These are phyloP conservation scores for Trypethelium eluteriae DNA, from an alignment of 495 filamentous ascomycete genomes.

Conservation along the genomic window DNA sequence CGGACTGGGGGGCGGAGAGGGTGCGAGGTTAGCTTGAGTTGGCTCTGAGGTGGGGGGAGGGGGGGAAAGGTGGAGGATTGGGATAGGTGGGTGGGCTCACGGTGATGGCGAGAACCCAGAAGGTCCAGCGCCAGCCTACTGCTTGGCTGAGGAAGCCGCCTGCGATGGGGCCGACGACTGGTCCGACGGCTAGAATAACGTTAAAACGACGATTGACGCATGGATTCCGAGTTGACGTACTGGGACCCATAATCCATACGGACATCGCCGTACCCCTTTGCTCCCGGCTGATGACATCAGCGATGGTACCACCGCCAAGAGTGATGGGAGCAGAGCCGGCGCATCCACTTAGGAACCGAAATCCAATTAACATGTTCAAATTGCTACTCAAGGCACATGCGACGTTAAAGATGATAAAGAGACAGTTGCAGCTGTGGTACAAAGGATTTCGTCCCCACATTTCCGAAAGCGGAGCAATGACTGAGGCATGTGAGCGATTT, in stretches of 20 bases:
- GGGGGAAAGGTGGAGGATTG: slow-evolving; percentile 26
- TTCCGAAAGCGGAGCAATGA: slow-evolving; percentile 58
- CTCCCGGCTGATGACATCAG: slow-evolving; percentile 40
- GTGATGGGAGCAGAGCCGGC: slow-evolving; percentile 40
- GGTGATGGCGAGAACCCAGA: slow-evolving; percentile 33
- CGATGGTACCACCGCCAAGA: slow-evolving; percentile 43
- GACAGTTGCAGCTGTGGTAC: slow-evolving; percentile 43
- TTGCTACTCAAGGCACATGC: slow-evolving; percentile 40
- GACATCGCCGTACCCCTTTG: slow-evolving; percentile 42
- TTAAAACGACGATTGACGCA: neutral
- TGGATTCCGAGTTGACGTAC: neutral
- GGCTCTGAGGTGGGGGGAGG: neutral
- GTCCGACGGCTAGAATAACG: slow-evolving; percentile 22
- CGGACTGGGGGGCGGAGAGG: slow-evolving; percentile 21
- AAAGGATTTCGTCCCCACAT: slow-evolving; percentile 50
- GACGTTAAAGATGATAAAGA: slow-evolving; percentile 43
- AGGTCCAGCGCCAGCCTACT: slow-evolving; percentile 35
- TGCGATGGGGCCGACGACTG: slow-evolving; percentile 36
- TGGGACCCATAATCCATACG: slow-evolving; percentile 42
- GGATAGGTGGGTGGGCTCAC: slow-evolving; percentile 17
- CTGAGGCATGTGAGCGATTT: neutral
- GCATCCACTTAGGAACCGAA: slow-evolving; percentile 42
- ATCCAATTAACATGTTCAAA: slow-evolving; percentile 41
- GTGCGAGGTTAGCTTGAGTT: neutral
- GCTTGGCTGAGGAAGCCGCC: slow-evolving; percentile 36